These are phyloP conservation scores for Phytophthora citrophthora DNA, from an alignment of 352 stramenopile genomes.

Conservation along the genomic window DNA sequence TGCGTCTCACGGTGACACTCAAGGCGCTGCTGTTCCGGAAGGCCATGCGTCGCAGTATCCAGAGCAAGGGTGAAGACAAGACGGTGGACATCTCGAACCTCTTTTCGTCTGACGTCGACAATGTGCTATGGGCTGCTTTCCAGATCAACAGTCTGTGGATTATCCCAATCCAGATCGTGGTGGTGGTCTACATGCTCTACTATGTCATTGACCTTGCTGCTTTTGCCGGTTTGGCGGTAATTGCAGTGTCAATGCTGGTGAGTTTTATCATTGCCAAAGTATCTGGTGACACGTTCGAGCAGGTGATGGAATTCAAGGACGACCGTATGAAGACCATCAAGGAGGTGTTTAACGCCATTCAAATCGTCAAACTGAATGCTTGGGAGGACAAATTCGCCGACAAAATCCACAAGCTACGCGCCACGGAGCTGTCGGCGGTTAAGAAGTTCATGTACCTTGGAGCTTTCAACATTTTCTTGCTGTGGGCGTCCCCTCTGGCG, in stretches of 20 bases:
- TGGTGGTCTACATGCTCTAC: slow-evolving; percentile 48
- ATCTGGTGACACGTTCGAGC: slow-evolving; percentile 61
- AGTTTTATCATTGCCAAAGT: slow-evolving; percentile 65
- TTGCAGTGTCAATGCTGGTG: slow-evolving; percentile 29
- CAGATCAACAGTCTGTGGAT: slow-evolving; percentile 57
- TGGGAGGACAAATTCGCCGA: slow-evolving; percentile 88
- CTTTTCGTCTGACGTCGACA: slow-evolving; percentile 90
- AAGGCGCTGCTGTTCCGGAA: slow-evolving; percentile 53
- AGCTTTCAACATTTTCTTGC: slow-evolving; percentile 40
- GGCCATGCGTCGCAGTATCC: slow-evolving; percentile 32
- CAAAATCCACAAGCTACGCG: slow-evolving; percentile 68
- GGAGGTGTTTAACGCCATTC: slow-evolving; percentile 92
- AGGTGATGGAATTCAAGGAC: slow-evolving; percentile 89
- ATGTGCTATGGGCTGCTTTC: slow-evolving; percentile 41
- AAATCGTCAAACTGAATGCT: slow-evolving; percentile 96
- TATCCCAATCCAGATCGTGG: slow-evolving; percentile 45
- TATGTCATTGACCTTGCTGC: slow-evolving; percentile 45
- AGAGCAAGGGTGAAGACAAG: slow-evolving; percentile 16
- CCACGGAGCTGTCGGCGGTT: slow-evolving; percentile 87
- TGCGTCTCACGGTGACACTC: slow-evolving; percentile 42
- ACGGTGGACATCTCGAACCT: slow-evolving; percentile 91
- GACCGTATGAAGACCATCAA: slow-evolving; percentile 89
- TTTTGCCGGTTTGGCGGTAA: slow-evolving; percentile 45
- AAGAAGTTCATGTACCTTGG: slow-evolving; percentile 49
- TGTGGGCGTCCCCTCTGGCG: slow-evolving; percentile 37